phyloP scores from a whole-genome alignment of 208 protist species.

The Crithidia acanthocephali region DNA sequence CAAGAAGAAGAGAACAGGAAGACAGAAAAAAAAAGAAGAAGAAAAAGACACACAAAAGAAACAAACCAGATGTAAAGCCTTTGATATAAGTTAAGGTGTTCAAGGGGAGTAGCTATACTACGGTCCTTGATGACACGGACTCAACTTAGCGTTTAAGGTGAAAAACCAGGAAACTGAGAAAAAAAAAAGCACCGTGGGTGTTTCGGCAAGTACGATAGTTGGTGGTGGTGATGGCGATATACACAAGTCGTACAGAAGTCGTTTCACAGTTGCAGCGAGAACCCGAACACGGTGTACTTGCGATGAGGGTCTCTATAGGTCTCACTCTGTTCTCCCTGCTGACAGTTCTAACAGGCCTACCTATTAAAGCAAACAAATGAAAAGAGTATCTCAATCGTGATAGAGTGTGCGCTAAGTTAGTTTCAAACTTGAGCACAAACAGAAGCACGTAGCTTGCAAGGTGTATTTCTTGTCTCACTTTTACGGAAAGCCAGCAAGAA shows the following conservation, averaged over 20 bases:
- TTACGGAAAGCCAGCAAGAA: too few relatives aligned
- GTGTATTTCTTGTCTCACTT: too few relatives aligned
- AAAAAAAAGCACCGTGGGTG: neutral
- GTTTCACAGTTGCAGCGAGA: neutral
- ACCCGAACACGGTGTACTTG: neutral
- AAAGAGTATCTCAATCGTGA: too few relatives aligned
- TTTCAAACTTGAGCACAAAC: too few relatives aligned
- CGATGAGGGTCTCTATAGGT: neutral
- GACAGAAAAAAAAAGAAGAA: constrained; percentile 12
- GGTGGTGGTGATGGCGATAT: neutral
- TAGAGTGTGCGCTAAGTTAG: too few relatives aligned
- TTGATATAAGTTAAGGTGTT: neutral
- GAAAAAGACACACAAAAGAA: neutral
- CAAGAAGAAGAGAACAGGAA: constrained; percentile 13
- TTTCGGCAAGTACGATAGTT: neutral
- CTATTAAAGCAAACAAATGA: too few relatives aligned
- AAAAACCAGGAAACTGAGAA: constrained; percentile 16
- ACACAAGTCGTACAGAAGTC: neutral
- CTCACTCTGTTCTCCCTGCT: neutral
- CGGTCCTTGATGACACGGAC: neutral
- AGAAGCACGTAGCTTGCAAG: too few relatives aligned
- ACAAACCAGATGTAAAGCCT: neutral
- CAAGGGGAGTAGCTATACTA: constrained; percentile 1
- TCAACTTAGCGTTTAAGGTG: neutral
- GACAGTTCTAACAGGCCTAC: too few relatives aligned